Evolutionary conservation across 1,284 basidiomycete genomes (phyloP).

Genomic region (Moniliophthora roreri): DNA sequence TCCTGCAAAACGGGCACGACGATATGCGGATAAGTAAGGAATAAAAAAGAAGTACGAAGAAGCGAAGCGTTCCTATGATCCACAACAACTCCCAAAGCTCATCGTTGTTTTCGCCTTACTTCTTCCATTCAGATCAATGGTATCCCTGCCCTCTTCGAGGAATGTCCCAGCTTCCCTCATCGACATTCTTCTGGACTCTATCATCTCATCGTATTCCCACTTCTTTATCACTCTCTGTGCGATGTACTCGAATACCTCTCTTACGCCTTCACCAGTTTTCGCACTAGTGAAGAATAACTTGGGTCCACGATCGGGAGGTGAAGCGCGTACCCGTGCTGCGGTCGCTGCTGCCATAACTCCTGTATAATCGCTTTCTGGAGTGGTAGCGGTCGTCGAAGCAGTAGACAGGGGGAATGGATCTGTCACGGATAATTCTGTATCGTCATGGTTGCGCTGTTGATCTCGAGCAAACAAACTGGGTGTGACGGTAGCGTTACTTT

Average conservation of each 20-base stretch:
- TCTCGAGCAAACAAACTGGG: constrained; percentile 54
- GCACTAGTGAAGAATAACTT: constrained; percentile 72
- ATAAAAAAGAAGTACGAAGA: background rate
- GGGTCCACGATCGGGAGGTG: constrained; percentile 48
- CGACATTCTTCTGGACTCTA: constrained; percentile 24
- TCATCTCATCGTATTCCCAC: constrained; percentile 62
- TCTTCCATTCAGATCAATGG: background rate
- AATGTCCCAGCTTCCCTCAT: constrained; percentile 12
- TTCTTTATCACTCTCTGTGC: constrained; percentile 53
- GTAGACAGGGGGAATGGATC: background rate
- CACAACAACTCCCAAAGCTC: background rate
- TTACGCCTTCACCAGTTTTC: constrained; percentile 70
- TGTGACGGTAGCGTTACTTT: constrained; percentile 59
- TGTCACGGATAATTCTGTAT: constrained; percentile 9
- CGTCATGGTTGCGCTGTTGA: constrained; percentile 28
- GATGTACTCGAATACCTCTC: constrained; percentile 69
- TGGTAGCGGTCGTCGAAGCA: constrained; percentile 2
- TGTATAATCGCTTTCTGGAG: background rate
- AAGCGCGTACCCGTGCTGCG: constrained; percentile 19
- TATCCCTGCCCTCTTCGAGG: background rate
- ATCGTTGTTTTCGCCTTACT: background rate
- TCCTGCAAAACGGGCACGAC: too few species aligned
- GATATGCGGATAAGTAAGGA: too few species aligned
- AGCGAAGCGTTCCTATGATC: background rate
- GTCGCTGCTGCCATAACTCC: background rate